Evolutionary conservation across 768 basidiomycete genomes (phyloP), one percentile per base, ranked within the genome.

Genomic region (Mycena leptocephala): DNA sequence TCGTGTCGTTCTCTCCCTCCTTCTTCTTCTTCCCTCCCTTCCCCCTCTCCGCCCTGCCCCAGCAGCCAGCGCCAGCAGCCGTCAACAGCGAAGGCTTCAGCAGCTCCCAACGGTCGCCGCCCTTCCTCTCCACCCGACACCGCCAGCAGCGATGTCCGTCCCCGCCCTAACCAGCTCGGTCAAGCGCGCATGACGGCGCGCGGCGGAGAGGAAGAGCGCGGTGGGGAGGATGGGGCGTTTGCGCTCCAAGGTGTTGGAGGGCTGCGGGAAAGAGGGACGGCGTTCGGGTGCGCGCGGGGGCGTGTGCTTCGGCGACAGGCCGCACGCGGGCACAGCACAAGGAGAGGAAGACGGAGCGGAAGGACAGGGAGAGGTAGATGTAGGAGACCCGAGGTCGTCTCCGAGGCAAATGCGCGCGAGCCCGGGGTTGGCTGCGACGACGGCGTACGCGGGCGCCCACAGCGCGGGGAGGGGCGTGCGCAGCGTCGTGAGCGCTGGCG

Each of bases 401-500:
- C 43, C 43, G 2, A 46, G 13, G 43, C 43, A 46, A 20, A 46
- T 46, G 14, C 18, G 14, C 43, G 16, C 43, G 1, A 46, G 43
- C 18, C 16, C 43, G 13, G 37, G 13, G 6, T 62, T 62, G 6
- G n/a, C 37, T 37, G 59, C 59, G 5, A 62, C 59, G 5, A 7
- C 32, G n/a, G 18, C 37, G 11, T 39, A 37, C 37, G 59, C 59
- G n/a, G 35, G 4, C 3, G 35, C 92, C 93, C 93, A 93, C 0
- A 92, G 84, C 5, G 89, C 86, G 2, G 93, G 93, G 8, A 93
- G 84, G 56, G 89, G 86, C 0, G 93, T 90, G 71, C 87, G 84
- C 66, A 94, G 86, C 2, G 85, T 87, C 76, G 87, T 89, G 10
- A 94, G 84, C 11, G 83, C 79, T 0, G 83, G 86, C 0, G 87